Evolutionary conservation across 139 green algal species (phyloP), one percentile per base, ranked within the genome.

Genomic region (Chlamydomonas schloesseri): DNA sequence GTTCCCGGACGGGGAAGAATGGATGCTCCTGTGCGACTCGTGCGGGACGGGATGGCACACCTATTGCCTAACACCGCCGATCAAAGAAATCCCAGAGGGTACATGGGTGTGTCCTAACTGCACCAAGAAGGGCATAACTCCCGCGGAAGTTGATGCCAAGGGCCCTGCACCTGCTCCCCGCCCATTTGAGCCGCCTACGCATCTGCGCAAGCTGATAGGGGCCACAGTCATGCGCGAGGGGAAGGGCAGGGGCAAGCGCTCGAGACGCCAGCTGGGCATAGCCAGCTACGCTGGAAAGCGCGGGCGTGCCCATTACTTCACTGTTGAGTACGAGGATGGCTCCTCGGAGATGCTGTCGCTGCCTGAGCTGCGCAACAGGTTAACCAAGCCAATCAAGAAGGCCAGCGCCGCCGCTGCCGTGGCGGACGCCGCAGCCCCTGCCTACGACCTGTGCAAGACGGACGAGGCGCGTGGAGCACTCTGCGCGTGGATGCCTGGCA

Each of bases 71-170:
- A 87, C 55, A 1, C 88, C 88, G 4, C 46, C 80, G 34, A 73
- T 89, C 6, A 42, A 55, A 5, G 23, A 11, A 8, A 31, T 92
- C 2, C 88, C 88, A n/a, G 28, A 50, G 0, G 88, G 88, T 15
- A 74, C 83, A 10, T 92, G 88, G 88, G 81, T 92, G 5, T 92
- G 83, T 67, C 62, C 62, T 26, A 2, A 37, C 1, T 78, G 71
- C 46, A 50, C 24, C 46, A 11, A 26, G 10, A 34, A 31, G 11
- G 46, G 71, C 34, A 28, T 62, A 1, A 78, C 71, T 3, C 9
- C 36, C 24, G 26, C 21, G 21, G 2, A n/a, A 13, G 23, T 74
- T 20, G 69, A 74, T 11, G 67, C 31, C 10, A 31, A 26, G 2
- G 3, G 6, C 31, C 67, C 15, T 20, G 3, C 4, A 15, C 31